phyloP scores from a whole-genome alignment of 2,329 filamentous ascomycete genomes.

The Colletotrichum tamarilloi region DNA sequence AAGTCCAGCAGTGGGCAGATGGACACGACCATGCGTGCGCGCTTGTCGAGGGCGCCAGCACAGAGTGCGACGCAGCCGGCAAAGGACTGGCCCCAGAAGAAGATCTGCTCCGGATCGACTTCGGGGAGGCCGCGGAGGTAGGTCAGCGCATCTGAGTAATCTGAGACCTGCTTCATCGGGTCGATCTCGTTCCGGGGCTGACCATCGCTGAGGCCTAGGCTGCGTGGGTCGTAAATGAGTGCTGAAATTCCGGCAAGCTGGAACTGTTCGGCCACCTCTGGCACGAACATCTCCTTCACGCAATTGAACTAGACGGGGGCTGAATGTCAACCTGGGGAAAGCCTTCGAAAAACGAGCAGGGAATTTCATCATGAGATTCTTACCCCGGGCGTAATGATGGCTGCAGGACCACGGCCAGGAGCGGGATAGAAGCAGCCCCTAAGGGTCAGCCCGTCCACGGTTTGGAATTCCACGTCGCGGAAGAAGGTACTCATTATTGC shows the following conservation, averaged over 20 bases:
- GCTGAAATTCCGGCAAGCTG: conserved; percentile 47
- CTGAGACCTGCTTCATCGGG: conserved; percentile 41
- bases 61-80: conserved; percentile 40
- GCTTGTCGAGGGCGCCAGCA: conserved; percentile 43
- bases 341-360: no score
- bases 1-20: no score
- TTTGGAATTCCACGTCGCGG: no score
- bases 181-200: conserved; percentile 50
- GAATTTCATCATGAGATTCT: no score
- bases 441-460: no score
- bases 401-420: no score
- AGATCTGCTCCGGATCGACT: conserved; percentile 43
- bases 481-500: no score
- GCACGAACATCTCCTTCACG: conserved; percentile 44
- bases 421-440: no score
- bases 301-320: no score
- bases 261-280: conserved; percentile 46
- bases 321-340: no score
- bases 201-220: conserved; percentile 50
- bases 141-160: conserved; percentile 51
- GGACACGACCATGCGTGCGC: no score
- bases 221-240: conserved; percentile 50
- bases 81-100: conserved; percentile 44
- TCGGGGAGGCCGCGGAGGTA: conserved; percentile 55
- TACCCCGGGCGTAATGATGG: no score